Percentiles rank a stretch among this genome's conserved stretches.
Conservation (phyloP, 176 grass and related monocot genomes). For the Pontederia crassipes region DNA sequence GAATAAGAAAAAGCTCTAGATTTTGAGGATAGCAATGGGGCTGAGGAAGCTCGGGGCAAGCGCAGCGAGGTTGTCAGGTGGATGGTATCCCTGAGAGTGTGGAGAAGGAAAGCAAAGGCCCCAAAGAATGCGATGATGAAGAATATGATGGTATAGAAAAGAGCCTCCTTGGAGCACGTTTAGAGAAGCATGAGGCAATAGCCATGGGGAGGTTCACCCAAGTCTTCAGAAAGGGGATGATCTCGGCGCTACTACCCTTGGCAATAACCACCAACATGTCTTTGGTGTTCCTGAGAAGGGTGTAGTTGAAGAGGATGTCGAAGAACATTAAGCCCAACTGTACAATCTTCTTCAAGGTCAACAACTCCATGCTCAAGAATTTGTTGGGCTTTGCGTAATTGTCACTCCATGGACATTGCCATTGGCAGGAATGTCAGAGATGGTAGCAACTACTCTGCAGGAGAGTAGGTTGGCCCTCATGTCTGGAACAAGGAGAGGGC, state of each 20-base stretch:
- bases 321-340: slow-evolving; percentile 84
- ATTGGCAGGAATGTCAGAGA: too few relatives aligned
- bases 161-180: slow-evolving; percentile 58
- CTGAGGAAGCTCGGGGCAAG: slow-evolving; percentile 70
- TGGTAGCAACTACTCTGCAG: too few relatives aligned
- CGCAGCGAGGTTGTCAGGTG: slow-evolving; percentile 51
- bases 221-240: slow-evolving; percentile 82
- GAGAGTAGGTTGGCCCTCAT: too few relatives aligned
- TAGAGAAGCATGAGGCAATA: slow-evolving; percentile 80
- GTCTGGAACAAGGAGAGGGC: too few relatives aligned
- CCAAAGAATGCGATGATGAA: slow-evolving; percentile 83
- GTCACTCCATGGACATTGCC: background rate
- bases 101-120: slow-evolving; percentile 63
- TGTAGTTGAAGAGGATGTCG: slow-evolving; percentile 88
- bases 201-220: slow-evolving; percentile 87
- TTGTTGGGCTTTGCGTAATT: slow-evolving; percentile 5
- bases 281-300: slow-evolving; percentile 78
- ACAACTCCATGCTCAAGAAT: slow-evolving; percentile 42
- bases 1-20: slow-evolving; percentile 87
- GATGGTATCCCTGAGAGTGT: slow-evolving; percentile 52
- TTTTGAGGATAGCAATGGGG: slow-evolving; percentile 56
- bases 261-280: slow-evolving; percentile 82
- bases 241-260: slow-evolving; percentile 77
- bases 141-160: slow-evolving; percentile 80
- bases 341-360: slow-evolving; percentile 61